phyloP scores from a whole-genome alignment of 306 rosid genomes.

The Casuarina equisetifolia region DNA sequence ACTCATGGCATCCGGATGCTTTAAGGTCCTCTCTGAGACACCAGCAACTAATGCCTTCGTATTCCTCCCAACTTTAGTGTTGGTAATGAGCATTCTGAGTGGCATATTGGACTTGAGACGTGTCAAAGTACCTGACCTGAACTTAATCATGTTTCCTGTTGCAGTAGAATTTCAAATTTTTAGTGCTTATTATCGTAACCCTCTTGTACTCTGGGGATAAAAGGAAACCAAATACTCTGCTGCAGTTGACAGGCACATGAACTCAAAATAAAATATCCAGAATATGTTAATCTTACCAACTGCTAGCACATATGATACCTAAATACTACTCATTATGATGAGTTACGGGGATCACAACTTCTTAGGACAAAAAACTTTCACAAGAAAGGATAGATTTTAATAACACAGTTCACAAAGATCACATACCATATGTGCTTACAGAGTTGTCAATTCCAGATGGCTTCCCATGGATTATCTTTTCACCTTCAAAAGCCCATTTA shows the following conservation, averaged over 20 bases:
- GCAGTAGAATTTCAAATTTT: constrained; percentile 24
- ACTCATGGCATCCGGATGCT: constrained; percentile 80
- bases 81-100: constrained; percentile 93
- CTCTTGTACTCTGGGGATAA: not conserved
- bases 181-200: constrained; percentile 18
- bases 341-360: constrained; percentile 12
- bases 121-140: constrained; percentile 68
- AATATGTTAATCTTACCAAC: not conserved
- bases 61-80: constrained; percentile 92
- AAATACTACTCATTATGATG: not conserved
- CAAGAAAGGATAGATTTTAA: constrained; percentile 9
- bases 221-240: not conserved
- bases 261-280: not conserved
- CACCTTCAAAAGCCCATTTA: constrained; percentile 99
- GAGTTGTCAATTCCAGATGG: constrained; percentile 99
- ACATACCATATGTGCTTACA: constrained; percentile 84
- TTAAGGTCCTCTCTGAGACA: constrained; percentile 76
- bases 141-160: constrained; percentile 92
- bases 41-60: constrained; percentile 96
- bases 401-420: constrained; percentile 8
- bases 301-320: constrained; percentile 1
- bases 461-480: constrained; percentile 89
- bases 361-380: not conserved
- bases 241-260: not conserved
- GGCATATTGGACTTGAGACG: constrained; percentile 55